These are phyloP conservation scores for Sporormia fimetaria DNA, from an alignment of 495 filamentous ascomycete species.

Conservation along the genomic window DNA sequence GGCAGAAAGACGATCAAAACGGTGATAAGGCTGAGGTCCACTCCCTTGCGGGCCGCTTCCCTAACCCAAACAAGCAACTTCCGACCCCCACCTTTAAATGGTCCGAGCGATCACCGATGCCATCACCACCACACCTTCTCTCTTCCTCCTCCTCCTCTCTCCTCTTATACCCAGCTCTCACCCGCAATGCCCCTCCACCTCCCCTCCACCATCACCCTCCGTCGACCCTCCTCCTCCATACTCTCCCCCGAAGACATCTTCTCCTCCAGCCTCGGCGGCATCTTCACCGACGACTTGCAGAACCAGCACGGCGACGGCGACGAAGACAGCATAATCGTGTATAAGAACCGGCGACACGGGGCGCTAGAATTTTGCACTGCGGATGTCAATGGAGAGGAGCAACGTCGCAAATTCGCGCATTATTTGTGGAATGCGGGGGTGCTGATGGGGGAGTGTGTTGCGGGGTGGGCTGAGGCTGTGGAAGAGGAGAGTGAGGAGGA, in stretches of 20 bases:
- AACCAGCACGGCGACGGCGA: constrained; percentile 69
- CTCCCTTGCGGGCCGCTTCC: too few species aligned
- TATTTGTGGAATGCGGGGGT: constrained; percentile 79
- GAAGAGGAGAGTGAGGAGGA: constrained; percentile 4
- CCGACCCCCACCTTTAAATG: too few species aligned
- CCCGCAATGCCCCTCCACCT: too few species aligned
- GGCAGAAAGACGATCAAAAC: too few species aligned
- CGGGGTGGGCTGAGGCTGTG: constrained; percentile 30
- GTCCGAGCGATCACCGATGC: too few species aligned
- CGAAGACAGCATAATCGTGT: constrained; percentile 48
- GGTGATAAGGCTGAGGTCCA: too few species aligned
- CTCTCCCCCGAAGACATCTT: constrained; percentile 55
- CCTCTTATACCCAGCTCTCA: too few species aligned
- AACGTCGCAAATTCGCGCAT: constrained; percentile 62
- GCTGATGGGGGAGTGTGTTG: constrained; percentile 58
- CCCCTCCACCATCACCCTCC: constrained; percentile 14
- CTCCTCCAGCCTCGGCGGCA: constrained; percentile 47
- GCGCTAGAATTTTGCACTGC: constrained; percentile 41
- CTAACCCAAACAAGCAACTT: too few species aligned
- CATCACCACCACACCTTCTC: too few species aligned
- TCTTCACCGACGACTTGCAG: constrained; percentile 66
- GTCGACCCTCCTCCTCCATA: not conserved
- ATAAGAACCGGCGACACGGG: constrained; percentile 41
- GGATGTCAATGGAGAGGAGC: constrained; percentile 45
- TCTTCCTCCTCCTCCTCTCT: too few species aligned